These are phyloP conservation scores for Juglanconis juglandina DNA, from an alignment of 2,329 filamentous ascomycete genomes.

Conservation along the genomic window DNA sequence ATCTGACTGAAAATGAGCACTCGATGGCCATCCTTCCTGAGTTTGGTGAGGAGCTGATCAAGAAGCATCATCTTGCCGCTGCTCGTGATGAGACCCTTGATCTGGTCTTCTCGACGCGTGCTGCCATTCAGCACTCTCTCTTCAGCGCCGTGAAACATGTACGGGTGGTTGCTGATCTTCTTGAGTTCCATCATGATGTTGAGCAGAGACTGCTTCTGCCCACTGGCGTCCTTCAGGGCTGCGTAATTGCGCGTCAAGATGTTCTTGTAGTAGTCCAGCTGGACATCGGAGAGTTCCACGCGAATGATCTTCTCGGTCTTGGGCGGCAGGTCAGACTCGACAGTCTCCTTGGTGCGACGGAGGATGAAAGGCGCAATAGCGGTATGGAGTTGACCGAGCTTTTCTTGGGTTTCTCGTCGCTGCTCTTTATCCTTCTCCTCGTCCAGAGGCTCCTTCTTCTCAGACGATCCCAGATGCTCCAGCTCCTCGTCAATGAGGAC, in stretches of 20 bases:
- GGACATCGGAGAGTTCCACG: conserved; percentile 92
- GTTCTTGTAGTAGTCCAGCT: conserved; percentile 98
- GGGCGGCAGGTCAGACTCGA: conserved; percentile 91
- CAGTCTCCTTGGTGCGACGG: conserved; percentile 92
- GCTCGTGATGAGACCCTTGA: conserved; percentile 90
- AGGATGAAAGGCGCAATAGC: conserved; percentile 93
- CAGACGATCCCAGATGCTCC: conserved; percentile 62
- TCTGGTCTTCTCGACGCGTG: conserved; percentile 78
- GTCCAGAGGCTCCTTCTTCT: conserved; percentile 26
- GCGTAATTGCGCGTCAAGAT: conserved; percentile 96
- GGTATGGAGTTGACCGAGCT: conserved; percentile 79
- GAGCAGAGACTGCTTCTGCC: conserved; percentile 89
- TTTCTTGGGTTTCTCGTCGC: conserved; percentile 77
- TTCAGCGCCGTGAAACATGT: conserved; percentile 95
- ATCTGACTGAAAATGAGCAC: conserved; percentile 99
- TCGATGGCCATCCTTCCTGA: conserved; percentile 89
- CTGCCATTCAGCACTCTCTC: conserved; percentile 81
- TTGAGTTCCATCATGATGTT: conserved; percentile 99
- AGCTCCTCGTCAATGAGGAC: conserved; percentile 89
- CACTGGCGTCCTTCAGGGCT: conserved; percentile 85
- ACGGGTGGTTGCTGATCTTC: conserved; percentile 97
- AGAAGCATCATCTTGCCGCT: conserved; percentile 99
- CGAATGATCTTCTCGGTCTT: conserved; percentile 99
- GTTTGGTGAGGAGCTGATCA: conserved; percentile 88
- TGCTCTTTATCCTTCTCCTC: conserved; percentile 33